Base-by-base conservation (phyloP, 148 eudicot genomes). In the Spergularia bocconei region DNA sequence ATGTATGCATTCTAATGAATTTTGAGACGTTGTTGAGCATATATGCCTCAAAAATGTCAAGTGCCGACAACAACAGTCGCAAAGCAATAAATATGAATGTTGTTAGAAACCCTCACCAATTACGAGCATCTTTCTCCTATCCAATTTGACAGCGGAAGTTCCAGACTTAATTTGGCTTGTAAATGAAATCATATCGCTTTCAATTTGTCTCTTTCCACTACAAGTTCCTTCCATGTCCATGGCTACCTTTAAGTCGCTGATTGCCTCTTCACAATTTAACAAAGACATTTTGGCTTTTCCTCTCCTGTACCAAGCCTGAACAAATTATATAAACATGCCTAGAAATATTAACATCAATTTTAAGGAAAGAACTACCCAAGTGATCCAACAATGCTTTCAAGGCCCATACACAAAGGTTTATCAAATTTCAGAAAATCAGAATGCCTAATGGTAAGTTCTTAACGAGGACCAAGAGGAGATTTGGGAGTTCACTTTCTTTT, bases 281-380 rank as follows among this genome's bases (percentile, higher is more conserved):
- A 92, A 74, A 79, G 92, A 90, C 81, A 79, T 73, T 81, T 92
- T 90, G 72, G 87, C 92, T 77, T 86, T 90, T 53, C 90, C 96
- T 87, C 98, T 91, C 81, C 97, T 83, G 78, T 90, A 94, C 98
- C 97, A 94, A 59, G 97, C 97, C 98, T 94, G 77, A 71, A 71
- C 68, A 55, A 77, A 64, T 70, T 60, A 60, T 54, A 70, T 38
- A 75, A 50, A 48, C 29, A n/a, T 7, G 77, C 50, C 56, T 48
- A 13, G 20, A 75, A 64, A 29, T 16, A 70, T 55, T 16, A 51
- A 47, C 17, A 54, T 51, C 14, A n/a, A 58, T n/a, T n/a, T 52
- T n/a, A 4, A 53, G 33, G 1, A 38, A 38, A 53, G 60, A 58
- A 12, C 14, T 44, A 44, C 10, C 48, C 48, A 44, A 44, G 8